Evolutionary conservation across 495 filamentous ascomycete species (phyloP).

Genomic region (Penicillium goetzii): DNA sequence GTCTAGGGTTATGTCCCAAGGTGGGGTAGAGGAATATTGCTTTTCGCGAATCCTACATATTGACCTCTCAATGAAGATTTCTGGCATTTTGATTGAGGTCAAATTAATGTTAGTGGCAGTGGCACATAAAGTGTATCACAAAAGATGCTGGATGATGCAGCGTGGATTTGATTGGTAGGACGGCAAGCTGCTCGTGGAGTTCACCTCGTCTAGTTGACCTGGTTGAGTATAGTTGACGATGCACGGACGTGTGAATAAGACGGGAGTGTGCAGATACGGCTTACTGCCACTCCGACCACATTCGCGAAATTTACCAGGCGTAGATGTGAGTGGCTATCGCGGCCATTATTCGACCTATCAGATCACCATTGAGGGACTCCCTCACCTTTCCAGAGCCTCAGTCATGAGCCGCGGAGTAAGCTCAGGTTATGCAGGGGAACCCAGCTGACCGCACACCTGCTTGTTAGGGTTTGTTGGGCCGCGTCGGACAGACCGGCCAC

Average conservation of each 20-base stretch:
- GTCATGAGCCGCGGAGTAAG: background rate
- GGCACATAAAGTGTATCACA: background rate
- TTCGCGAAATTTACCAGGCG: background rate
- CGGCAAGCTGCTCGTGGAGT: background rate
- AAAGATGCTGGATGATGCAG: background rate
- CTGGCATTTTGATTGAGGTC: too few relatives aligned
- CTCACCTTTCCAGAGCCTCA: background rate
- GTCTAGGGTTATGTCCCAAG: too few relatives aligned
- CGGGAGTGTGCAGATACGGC: background rate
- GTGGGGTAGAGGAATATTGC: too few relatives aligned
- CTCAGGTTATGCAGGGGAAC: background rate
- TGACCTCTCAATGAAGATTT: too few relatives aligned
- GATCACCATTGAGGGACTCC: background rate
- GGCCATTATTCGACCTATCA: background rate
- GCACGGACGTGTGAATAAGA: slow-evolving; percentile 6
- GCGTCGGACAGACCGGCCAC: background rate
- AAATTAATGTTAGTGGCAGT: too few relatives aligned
- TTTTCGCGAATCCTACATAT: too few relatives aligned
- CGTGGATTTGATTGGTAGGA: background rate
- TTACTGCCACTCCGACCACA: background rate
- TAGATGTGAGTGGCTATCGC: background rate
- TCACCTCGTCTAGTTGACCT: slow-evolving; percentile 26
- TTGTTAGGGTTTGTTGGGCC: background rate
- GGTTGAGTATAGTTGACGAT: slow-evolving; percentile 22
- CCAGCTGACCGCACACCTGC: background rate